These are phyloP conservation scores for Trichaptum fuscoviolaceum DNA, from an alignment of 768 basidiomycete species.

Conservation along the genomic window DNA sequence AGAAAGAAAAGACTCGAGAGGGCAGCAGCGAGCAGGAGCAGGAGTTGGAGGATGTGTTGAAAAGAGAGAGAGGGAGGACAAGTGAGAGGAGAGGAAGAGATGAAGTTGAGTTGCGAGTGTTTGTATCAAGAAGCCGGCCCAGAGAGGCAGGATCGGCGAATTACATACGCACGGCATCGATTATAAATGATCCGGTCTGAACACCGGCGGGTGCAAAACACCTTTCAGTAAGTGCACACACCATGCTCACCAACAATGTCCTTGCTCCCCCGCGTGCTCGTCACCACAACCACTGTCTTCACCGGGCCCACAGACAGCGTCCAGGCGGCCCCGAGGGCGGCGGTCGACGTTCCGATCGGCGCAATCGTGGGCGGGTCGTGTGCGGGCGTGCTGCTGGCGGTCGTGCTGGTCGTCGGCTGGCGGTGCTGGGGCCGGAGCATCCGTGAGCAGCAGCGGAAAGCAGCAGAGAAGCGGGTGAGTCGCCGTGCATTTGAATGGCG, in stretches of 20 bases:
- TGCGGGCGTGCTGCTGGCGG: slow-evolving; percentile 43
- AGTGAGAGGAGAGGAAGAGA: background rate
- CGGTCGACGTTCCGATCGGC: slow-evolving; percentile 33
- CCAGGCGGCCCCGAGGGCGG: slow-evolving; percentile 3
- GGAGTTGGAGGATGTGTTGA: background rate
- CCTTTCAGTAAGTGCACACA: background rate
- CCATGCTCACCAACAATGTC: background rate
- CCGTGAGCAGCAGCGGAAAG: slow-evolving; percentile 27
- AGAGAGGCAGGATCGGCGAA: background rate
- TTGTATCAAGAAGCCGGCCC: slow-evolving; percentile 6
- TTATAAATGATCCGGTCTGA: background rate
- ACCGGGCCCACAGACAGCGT: slow-evolving; percentile 12
- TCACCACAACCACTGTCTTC: slow-evolving; percentile 26
- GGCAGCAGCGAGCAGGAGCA: too few relatives aligned
- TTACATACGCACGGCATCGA: background rate
- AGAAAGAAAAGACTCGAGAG: too few relatives aligned
- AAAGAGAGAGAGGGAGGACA: background rate
- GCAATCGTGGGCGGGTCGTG: slow-evolving; percentile 47
- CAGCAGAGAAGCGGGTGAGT: slow-evolving; percentile 22
- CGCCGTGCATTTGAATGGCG: slow-evolving; percentile 20
- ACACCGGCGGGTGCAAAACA: background rate
- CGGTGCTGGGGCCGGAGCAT: slow-evolving; percentile 40
- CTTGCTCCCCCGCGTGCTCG: background rate
- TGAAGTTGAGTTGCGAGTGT: slow-evolving; percentile 14
- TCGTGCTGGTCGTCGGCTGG: slow-evolving; percentile 40